Conservation (phyloP, 345 rosid species). For the Nephelium lappaceum region DNA sequence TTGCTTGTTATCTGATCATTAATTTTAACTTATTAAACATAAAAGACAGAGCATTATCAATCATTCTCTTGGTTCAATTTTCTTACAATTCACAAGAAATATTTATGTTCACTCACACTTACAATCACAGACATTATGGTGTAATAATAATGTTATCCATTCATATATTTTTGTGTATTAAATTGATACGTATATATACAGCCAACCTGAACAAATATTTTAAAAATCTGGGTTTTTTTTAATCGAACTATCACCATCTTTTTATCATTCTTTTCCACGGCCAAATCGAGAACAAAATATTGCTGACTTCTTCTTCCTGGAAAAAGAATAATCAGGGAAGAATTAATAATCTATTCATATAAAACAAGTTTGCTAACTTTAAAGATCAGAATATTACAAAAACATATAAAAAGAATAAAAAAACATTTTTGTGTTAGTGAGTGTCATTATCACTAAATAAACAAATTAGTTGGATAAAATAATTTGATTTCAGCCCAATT, state of each 20-base stretch:
- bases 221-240: slow-evolving; percentile 6
- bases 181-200: slow-evolving; percentile 15
- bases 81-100: background rate
- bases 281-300: slow-evolving; percentile 31
- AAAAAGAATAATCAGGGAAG: slow-evolving; percentile 21
- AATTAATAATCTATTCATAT: slow-evolving; percentile 32
- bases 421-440: slow-evolving; percentile 48
- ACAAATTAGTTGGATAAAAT: slow-evolving; percentile 23
- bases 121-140: background rate
- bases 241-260: slow-evolving; percentile 21
- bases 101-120: background rate
- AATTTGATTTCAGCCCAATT: slow-evolving; percentile 7
- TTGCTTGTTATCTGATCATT: no score
- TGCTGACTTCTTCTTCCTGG: slow-evolving; percentile 32
- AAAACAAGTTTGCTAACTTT: slow-evolving; percentile 44
- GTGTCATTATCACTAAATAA: slow-evolving; percentile 50
- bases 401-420: background rate
- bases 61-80: background rate
- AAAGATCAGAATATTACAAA: slow-evolving; percentile 25
- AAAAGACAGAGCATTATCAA: background rate
- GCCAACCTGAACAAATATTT: background rate
- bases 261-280: slow-evolving; percentile 25
- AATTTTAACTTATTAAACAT: background rate
- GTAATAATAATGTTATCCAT: background rate
- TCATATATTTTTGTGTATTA: background rate